phyloP scores from a whole-genome alignment of 768 basidiomycete species.

The Boletus coccyginus region DNA sequence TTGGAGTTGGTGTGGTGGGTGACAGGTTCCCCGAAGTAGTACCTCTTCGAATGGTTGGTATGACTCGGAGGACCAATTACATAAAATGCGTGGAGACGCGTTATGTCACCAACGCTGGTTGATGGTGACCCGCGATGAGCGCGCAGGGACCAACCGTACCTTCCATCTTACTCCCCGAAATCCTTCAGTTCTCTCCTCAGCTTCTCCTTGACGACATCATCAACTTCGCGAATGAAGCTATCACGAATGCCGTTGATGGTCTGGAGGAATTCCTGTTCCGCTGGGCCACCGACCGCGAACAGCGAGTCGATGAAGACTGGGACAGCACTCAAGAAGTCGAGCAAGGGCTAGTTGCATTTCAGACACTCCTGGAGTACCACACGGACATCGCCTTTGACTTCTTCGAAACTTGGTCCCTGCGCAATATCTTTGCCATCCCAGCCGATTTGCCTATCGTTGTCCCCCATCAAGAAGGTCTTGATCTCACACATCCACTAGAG shows the following conservation, averaged over 20 bases:
- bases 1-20: not conserved
- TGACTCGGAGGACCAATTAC: not conserved
- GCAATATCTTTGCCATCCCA: constrained; percentile 83
- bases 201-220: constrained; percentile 84
- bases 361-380: constrained; percentile 84
- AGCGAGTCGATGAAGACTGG: constrained; percentile 44
- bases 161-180: constrained; percentile 38
- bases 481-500: constrained; percentile 59
- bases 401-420: constrained; percentile 85
- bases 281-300: constrained; percentile 67
- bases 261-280: constrained; percentile 75
- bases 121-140: constrained; percentile 19
- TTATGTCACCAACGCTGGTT: constrained; percentile 17
- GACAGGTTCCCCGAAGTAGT: not conserved
- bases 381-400: constrained; percentile 90
- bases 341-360: constrained; percentile 81
- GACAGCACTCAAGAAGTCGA: constrained; percentile 69
- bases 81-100: constrained; percentile 16
- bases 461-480: constrained; percentile 71
- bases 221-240: constrained; percentile 76
- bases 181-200: constrained; percentile 82
- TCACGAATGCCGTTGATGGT: constrained; percentile 74
- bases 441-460: constrained; percentile 66
- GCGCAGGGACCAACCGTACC: constrained; percentile 29
- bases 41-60: no score